Conservation (phyloP, 2,329 filamentous ascomycete genomes). For the Hysterium pulicare region DNA sequence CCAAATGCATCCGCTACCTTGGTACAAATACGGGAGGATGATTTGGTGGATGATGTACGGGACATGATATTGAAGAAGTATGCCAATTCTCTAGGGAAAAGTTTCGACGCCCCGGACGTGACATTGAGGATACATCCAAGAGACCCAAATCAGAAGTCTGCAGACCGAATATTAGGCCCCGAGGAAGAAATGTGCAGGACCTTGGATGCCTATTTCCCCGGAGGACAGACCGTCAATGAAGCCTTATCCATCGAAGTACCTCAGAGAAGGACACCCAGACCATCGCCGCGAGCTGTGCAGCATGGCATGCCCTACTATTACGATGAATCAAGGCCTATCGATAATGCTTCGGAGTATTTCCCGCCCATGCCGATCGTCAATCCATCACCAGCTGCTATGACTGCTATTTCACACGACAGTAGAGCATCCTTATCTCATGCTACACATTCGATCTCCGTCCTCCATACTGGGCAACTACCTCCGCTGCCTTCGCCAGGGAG, state of each 20-base stretch:
- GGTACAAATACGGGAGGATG: conserved; percentile 79
- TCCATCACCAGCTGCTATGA: conserved; percentile 38
- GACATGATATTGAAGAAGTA: conserved; percentile 93
- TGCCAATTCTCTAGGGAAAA: conserved; percentile 82
- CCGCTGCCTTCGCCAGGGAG: conserved; percentile 79
- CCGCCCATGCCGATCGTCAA: conserved; percentile 58
- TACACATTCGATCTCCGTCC: conserved; percentile 68
- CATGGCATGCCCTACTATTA: conserved; percentile 48
- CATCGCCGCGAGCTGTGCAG: conserved; percentile 63
- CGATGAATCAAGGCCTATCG: conserved; percentile 64
- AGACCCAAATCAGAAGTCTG: conserved; percentile 47
- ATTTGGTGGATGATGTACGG: conserved; percentile 90
- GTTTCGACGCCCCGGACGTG: conserved; percentile 88
- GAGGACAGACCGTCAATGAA: conserved; percentile 83
- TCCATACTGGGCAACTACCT: conserved; percentile 77
- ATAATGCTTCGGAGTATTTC: conserved; percentile 78
- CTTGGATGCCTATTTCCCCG: conserved; percentile 79
- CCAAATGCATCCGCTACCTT: conserved; percentile 81
- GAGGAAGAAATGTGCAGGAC: conserved; percentile 79
- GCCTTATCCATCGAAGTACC: conserved; percentile 89
- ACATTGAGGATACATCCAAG: conserved; percentile 73
- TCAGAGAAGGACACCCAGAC: conserved; percentile 69
- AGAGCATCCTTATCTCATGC: conserved; percentile 38
- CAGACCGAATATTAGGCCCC: conserved; percentile 71
- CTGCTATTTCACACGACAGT: conserved; percentile 35